phyloP scores from a whole-genome alignment of 106 monocot species.

The Ottelia alismoides region DNA sequence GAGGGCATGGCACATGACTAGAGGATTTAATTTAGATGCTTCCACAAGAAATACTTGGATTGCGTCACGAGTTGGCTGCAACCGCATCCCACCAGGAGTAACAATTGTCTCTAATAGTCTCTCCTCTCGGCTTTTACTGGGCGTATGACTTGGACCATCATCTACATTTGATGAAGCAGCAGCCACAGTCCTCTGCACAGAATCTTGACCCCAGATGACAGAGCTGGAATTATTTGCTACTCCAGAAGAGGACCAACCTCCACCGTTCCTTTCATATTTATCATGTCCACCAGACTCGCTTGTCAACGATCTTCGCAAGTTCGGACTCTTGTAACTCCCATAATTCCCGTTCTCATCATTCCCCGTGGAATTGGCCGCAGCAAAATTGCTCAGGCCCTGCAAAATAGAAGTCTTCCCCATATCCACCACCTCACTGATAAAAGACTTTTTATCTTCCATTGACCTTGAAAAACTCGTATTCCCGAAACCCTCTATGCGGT shows the following conservation, averaged over 20 bases:
- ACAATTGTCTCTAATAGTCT: conserved; percentile 90
- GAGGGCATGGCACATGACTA: conserved; percentile 64
- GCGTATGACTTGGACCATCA: conserved; percentile 22
- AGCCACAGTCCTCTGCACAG: conserved; percentile 14
- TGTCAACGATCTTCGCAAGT: conserved; percentile 71
- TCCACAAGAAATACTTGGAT: conserved; percentile 70
- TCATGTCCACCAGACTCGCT: conserved; percentile 42
- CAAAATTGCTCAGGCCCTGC: conserved; percentile 72
- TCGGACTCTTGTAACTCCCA: conserved; percentile 80
- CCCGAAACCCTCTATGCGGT: conserved; percentile 92
- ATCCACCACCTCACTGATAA: conserved; percentile 88
- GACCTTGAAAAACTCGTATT: conserved; percentile 75
- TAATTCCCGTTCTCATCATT: conserved; percentile 61
- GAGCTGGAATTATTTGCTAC: conserved; percentile 21
- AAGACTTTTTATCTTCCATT: conserved; percentile 83
- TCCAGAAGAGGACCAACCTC: conserved; percentile 34
- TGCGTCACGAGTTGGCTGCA: conserved; percentile 97
- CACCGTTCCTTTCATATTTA: conserved; percentile 42
- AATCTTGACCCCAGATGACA: conserved; percentile 42
- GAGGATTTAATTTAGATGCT: conserved; percentile 54
- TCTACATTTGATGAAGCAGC: conserved; percentile 31
- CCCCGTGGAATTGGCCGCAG: conserved; percentile 56
- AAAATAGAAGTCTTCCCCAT: conserved; percentile 66
- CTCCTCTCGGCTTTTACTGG: conserved; percentile 66
- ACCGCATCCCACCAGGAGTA: conserved; percentile 78